These are phyloP conservation scores for Wickerhamiella nectarea DNA, from an alignment of 805 yeast species.

Conservation along the genomic window DNA sequence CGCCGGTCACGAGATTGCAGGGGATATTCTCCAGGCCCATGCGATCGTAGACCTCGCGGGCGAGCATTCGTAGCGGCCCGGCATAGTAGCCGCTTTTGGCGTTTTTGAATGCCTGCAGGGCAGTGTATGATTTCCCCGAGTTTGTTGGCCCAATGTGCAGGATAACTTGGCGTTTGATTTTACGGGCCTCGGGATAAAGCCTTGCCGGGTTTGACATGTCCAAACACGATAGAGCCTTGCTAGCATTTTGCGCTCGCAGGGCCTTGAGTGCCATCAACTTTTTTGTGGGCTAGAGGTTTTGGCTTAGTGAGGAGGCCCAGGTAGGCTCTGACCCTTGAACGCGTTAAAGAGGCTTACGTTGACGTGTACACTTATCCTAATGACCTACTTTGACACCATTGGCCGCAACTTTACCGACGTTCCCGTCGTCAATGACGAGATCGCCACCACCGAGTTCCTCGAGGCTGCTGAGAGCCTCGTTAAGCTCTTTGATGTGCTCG, in stretches of 20 bases:
- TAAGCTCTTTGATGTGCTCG: conserved; percentile 65
- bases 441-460: conserved; percentile 61
- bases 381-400: conserved; percentile 69
- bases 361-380: conserved; percentile 34
- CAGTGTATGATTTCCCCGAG: conserved; percentile 84
- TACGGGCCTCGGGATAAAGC: conserved; percentile 80
- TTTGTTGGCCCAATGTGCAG: conserved; percentile 98
- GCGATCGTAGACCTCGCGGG: conserved; percentile 80
- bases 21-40: conserved; percentile 50
- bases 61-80: conserved; percentile 82
- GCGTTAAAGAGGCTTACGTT: no score
- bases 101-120: conserved; percentile 50
- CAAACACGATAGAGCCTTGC: conserved; percentile 6
- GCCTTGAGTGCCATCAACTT: background rate
- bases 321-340: no score
- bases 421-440: conserved; percentile 45
- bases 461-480: conserved; percentile 77
- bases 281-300: no score
- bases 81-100: conserved; percentile 78
- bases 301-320: no score
- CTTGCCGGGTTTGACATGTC: conserved; percentile 49
- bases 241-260: background rate
- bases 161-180: conserved; percentile 61
- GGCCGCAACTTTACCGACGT: conserved; percentile 66
- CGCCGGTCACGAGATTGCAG: conserved; percentile 91